Percentiles rank a stretch among this genome's conserved stretches.
phyloP scores from a whole-genome alignment of 176 grass and related monocot species.

The Paspalum vaginatum region DNA sequence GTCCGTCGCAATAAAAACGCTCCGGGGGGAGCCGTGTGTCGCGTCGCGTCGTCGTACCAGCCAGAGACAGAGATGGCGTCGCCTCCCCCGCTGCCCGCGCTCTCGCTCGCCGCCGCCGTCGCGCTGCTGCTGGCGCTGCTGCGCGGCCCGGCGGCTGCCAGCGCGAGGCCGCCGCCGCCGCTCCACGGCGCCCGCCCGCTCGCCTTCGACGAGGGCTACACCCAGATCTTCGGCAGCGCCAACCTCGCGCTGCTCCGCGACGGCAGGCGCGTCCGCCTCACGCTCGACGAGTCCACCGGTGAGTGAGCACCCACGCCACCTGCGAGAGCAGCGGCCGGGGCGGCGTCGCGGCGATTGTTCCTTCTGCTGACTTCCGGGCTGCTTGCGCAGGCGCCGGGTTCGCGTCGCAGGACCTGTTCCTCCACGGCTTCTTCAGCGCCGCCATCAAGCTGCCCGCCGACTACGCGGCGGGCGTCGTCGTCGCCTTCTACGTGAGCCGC shows the following conservation, averaged over 20 bases:
- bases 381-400: constrained; percentile 71
- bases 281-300: constrained; percentile 84
- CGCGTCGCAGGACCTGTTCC: constrained; percentile 75
- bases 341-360: too few species aligned
- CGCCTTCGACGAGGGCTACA: constrained; percentile 80
- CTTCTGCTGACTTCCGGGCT: too few species aligned
- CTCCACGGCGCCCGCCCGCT: constrained; percentile 48
- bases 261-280: constrained; percentile 64
- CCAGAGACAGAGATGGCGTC: neutral
- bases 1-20: constrained; percentile 44
- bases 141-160: constrained; percentile 2
- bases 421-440: constrained; percentile 92
- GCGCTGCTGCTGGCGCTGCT: neutral
- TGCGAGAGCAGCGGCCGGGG: too few species aligned
- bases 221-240: constrained; percentile 74
- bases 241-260: constrained; percentile 77
- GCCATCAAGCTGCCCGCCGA: constrained; percentile 76
- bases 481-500: constrained; percentile 62
- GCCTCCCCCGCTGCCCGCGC: neutral
- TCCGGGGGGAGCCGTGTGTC: too few species aligned
- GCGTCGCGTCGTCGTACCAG: too few species aligned
- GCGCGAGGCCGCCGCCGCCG: constrained; percentile 28
- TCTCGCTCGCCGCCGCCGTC: neutral
- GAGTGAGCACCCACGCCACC: neutral
- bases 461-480: constrained; percentile 89